A percentile compares a stretch with the other conserved stretches of the same genome.
Evolutionary conservation across 371 early-diverging fungal genomes (phyloP).

Genomic region (Entomophthora muscae): DNA sequence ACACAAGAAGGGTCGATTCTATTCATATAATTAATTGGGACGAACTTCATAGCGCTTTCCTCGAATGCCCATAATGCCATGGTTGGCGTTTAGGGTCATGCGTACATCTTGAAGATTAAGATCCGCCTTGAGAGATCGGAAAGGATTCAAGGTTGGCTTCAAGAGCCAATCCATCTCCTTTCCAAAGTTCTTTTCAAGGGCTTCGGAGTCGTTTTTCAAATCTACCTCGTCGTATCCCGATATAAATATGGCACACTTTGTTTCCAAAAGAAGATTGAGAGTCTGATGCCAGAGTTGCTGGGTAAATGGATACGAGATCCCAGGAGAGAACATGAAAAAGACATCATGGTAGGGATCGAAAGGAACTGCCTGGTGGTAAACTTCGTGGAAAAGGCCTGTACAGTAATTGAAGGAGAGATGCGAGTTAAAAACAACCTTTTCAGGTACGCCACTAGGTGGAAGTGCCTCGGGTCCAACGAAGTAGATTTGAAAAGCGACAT

Average conservation of each 20-base stretch:
- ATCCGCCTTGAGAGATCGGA: conserved; percentile 56
- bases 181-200: conserved; percentile 30
- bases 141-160: conserved; percentile 45
- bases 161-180: conserved; percentile 44
- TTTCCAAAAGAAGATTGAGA: conserved; percentile 44
- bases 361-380: conserved; percentile 22
- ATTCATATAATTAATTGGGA: not conserved
- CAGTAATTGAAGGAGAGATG: conserved; percentile 30
- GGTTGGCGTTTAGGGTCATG: conserved; percentile 55
- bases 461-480: conserved; percentile 69
- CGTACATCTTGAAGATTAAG: conserved; percentile 52
- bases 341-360: conserved; percentile 68
- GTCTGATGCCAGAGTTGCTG: conserved; percentile 55
- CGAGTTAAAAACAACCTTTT: conserved; percentile 21
- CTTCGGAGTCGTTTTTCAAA: conserved; percentile 35
- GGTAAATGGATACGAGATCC: conserved; percentile 41
- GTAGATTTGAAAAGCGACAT: conserved; percentile 55
- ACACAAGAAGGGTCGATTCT: conserved; percentile 9
- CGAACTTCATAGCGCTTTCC: conserved; percentile 66
- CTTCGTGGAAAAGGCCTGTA: conserved; percentile 24
- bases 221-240: conserved; percentile 61
- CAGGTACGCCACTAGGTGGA: conserved; percentile 26
- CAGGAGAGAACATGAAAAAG: conserved; percentile 69
- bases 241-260: conserved; percentile 63
- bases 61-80: conserved; percentile 68